Evolutionary conservation across 768 basidiomycete species (phyloP).

Genomic region (Dacryopinax spathularia): DNA sequence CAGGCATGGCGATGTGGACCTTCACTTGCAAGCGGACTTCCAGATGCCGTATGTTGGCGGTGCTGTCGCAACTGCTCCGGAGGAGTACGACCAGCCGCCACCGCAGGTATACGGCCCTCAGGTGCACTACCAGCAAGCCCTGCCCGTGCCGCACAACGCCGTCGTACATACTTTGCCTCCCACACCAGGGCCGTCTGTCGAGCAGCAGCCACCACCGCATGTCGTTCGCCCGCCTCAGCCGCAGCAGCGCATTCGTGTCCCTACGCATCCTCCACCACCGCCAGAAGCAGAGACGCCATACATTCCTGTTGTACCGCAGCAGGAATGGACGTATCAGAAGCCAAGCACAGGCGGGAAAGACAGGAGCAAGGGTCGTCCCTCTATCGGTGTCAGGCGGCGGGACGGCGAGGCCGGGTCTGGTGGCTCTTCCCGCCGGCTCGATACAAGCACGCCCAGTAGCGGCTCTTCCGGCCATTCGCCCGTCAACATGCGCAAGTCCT

Average conservation of each 20-base stretch:
- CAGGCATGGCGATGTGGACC: conserved; percentile 26
- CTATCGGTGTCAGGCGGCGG: background rate
- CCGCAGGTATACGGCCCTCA: background rate
- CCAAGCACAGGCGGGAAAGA: background rate
- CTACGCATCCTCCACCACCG: background rate
- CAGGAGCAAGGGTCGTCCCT: background rate
- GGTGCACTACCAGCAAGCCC: background rate
- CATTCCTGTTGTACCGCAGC: background rate
- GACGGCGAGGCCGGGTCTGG: background rate
- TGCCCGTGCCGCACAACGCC: background rate
- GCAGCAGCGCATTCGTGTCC: background rate
- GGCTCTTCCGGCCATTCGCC: background rate
- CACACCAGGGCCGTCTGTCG: background rate
- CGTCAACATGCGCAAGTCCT: background rate
- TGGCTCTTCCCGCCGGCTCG: background rate
- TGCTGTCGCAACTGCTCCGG: conserved; percentile 21
- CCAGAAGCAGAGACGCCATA: background rate
- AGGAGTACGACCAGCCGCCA: background rate
- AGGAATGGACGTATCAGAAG: background rate
- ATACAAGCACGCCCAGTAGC: background rate
- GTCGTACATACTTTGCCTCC: background rate
- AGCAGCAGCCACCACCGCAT: background rate
- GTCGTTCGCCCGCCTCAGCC: background rate
- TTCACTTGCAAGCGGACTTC: conserved; percentile 22
- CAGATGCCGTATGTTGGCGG: conserved; percentile 32